Base-by-base conservation (phyloP, 2,329 filamentous ascomycete genomes). In the Arthrinium phaeospermum region DNA sequence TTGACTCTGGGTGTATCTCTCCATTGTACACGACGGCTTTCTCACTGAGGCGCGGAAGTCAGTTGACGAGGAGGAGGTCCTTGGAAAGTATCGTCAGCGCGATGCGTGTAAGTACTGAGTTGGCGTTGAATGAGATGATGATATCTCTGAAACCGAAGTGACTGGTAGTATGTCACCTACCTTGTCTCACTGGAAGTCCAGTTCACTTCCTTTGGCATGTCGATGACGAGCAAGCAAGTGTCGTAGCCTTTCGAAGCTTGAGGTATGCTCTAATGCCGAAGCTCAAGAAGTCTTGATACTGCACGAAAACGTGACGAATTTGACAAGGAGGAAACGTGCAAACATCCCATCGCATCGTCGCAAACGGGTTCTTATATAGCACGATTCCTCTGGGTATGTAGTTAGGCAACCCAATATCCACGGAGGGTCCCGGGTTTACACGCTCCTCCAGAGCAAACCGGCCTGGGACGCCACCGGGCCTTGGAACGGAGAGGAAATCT, bases 371-470 rank as follows among this genome's bases (percentile, higher is more conserved):
- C 53, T 61, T 61, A 61, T 61, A 61, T 61, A 61, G 5, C 19
- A 61, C 5, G 37, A 7, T 1, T 61, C 14, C 10, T 30, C 53
- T 37, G 37, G 37, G 10, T n/a, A 24, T 22, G 34, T 10, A 61
- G 14, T 34, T 34, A 34, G 27, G 27, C 14, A 16, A 14, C 51
- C 14, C 24, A 13, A 34, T 61, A 7, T 37, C 16, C 16, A 22
- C 16, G 14, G 14, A 5, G 89, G 92, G 88, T 85, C 89, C 86
- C 86, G 88, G 84, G 89, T 89, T 84, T 90, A 92, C 92, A 88
- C 90, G 90, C 90, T 88, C 90, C 90, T 90, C 91, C 91, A 93
- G 91, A 93, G 91, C 91, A 88, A 88, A 85, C 86, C 90, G 90
- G 91, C 89, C 91, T 91, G 90, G 90, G 91, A 91, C 90, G 88